Conservation (phyloP, 495 filamentous ascomycete species). For the Aspergillus nidulans region DNA sequence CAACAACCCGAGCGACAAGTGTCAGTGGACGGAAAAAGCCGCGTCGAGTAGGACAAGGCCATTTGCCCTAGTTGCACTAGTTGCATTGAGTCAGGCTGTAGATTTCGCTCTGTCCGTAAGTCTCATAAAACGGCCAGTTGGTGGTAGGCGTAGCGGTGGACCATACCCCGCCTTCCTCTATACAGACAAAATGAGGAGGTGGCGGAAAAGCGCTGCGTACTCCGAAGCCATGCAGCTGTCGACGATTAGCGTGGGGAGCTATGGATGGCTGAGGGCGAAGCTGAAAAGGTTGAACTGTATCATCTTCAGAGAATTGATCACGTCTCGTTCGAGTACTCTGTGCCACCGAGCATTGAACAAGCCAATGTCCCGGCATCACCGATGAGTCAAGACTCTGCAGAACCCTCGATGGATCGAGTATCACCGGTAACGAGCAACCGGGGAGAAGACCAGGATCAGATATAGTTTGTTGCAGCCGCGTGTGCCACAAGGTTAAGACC, state of each 20-base stretch:
- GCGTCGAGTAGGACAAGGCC: constrained; percentile 12
- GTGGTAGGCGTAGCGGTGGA: constrained; percentile 4
- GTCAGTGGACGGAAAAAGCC: constrained; percentile 4
- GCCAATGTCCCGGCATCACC: background rate
- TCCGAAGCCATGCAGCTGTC: constrained; percentile 7
- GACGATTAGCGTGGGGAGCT: constrained; percentile 13
- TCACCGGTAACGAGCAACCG: background rate
- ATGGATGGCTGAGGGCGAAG: background rate
- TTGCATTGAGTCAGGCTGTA: constrained; percentile 4
- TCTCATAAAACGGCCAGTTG: background rate
- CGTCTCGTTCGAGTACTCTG: background rate
- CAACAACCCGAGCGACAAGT: background rate
- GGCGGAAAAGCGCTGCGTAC: constrained; percentile 16
- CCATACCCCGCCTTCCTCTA: constrained; percentile 20
- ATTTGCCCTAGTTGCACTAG: constrained; percentile 1
- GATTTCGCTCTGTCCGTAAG: background rate
- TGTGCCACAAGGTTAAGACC: background rate
- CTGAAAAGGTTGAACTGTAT: background rate
- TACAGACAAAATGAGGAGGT: constrained; percentile 15
- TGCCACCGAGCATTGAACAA: background rate
- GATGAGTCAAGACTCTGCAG: too few relatives aligned
- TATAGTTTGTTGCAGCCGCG: background rate
- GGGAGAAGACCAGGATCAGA: background rate
- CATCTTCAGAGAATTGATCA: background rate
- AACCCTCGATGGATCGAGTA: background rate